These are phyloP conservation scores for Uncinocarpus reesii DNA, from an alignment of 2,329 filamentous ascomycete species.

Conservation along the genomic window DNA sequence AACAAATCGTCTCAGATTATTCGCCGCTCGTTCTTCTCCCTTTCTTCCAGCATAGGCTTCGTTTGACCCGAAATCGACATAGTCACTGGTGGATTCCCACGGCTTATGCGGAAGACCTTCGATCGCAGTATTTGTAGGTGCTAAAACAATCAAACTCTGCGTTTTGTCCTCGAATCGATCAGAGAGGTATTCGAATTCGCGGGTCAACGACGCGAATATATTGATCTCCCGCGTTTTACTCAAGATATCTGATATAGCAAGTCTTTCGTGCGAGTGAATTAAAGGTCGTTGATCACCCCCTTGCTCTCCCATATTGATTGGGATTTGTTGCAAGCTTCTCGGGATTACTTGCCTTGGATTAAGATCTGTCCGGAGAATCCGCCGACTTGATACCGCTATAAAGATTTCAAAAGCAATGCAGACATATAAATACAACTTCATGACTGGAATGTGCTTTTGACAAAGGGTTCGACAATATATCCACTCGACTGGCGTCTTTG, in stretches of 20 bases:
- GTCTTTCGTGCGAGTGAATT: background rate
- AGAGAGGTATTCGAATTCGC: constrained; percentile 61
- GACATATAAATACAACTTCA: background rate
- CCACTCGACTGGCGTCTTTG: no score
- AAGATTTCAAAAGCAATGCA: background rate
- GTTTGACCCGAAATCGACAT: constrained; percentile 50
- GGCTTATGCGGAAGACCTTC: constrained; percentile 71
- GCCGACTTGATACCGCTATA: background rate
- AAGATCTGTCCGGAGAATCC: constrained; percentile 1
- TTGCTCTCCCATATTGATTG: background rate
- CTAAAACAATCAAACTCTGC: constrained; percentile 72
- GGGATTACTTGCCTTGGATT: background rate
- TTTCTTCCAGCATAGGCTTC: constrained; percentile 65
- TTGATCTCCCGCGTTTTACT: constrained; percentile 68
- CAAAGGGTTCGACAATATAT: no score
- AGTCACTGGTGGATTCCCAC: constrained; percentile 58
- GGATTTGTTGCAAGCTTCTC: background rate
- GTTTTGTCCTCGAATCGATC: constrained; percentile 56
- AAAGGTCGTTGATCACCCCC: background rate
- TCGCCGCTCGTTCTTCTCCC: constrained; percentile 64
- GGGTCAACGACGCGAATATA: constrained; percentile 70
- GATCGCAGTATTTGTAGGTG: constrained; percentile 74
- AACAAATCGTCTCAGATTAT: constrained; percentile 70
- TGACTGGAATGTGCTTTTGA: background rate
- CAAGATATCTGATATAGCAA: constrained; percentile 65